A percentile compares a stretch with the other conserved stretches of the same genome.
phyloP scores from a whole-genome alignment of 2,329 filamentous ascomycete species.

The Trematosphaeria pertusa region DNA sequence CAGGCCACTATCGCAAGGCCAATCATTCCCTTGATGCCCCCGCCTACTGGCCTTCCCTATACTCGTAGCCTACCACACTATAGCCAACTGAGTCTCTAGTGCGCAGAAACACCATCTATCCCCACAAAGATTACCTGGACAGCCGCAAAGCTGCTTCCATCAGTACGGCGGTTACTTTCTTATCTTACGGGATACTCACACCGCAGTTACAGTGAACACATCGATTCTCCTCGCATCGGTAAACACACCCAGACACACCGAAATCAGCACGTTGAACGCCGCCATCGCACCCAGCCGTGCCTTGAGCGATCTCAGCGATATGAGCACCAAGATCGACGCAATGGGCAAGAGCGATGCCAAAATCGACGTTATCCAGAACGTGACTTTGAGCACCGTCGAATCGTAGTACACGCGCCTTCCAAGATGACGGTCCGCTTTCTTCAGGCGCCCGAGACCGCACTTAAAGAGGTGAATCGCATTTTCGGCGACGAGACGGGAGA shows the following conservation, averaged over 20 bases:
- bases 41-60: no score
- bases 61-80: no score
- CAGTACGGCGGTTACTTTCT: no score
- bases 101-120: no score
- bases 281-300: conserved; percentile 24
- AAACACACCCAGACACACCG: conserved; percentile 25
- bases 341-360: conserved; percentile 31
- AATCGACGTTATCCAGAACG: conserved; percentile 25
- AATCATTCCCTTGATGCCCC: no score
- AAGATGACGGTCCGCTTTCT: conserved; percentile 1
- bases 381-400: conserved; percentile 18
- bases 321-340: conserved; percentile 24
- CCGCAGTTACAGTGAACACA: conserved; percentile 34
- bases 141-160: not conserved
- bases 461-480: conserved; percentile 13
- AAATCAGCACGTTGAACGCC: conserved; percentile 30
- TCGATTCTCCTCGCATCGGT: conserved; percentile 31
- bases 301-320: conserved; percentile 15
- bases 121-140: not conserved
- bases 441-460: conserved; percentile 1
- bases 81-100: no score
- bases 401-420: conserved; percentile 19
- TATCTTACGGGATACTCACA: no score
- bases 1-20: no score
- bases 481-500: conserved; percentile 16